These are phyloP conservation scores for Backusella tarrabulga DNA, from an alignment of 192 early-diverging fungal genomes.

Conservation along the genomic window DNA sequence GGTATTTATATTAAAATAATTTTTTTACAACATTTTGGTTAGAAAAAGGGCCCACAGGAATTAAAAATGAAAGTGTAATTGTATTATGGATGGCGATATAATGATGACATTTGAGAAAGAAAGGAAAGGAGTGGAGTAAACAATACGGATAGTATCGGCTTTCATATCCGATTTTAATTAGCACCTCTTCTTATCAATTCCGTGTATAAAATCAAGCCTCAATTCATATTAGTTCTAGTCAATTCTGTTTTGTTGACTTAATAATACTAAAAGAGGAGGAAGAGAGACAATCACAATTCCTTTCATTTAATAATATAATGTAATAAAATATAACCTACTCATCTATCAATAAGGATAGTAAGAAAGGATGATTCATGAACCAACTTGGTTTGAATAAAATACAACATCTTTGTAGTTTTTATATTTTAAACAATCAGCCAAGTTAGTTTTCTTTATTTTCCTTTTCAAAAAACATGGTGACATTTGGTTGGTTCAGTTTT, in stretches of 20 bases:
- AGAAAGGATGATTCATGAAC: conserved; percentile 32
- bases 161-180: not conserved
- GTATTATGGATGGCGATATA: not conserved
- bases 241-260: conserved; percentile 9
- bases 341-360: not conserved
- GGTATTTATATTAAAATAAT: not conserved
- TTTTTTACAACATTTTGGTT: not conserved
- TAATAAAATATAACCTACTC: not conserved
- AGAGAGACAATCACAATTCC: not conserved
- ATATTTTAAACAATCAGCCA: not conserved
- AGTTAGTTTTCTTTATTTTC: not conserved
- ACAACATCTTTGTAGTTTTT: not conserved
- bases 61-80: too few relatives aligned
- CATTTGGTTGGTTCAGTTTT: not conserved
- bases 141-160: not conserved
- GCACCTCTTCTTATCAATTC: not conserved
- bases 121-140: not conserved
- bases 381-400: conserved; percentile 34
- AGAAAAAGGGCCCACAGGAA: too few relatives aligned
- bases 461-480: not conserved
- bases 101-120: not conserved
- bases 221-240: not conserved
- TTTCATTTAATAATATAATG: too few relatives aligned
- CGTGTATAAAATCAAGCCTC: not conserved
- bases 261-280: conserved; percentile 11